Evolutionary conservation across 129 eudicot genomes (phyloP).

Genomic region (Chrysanthemum makinoi): DNA sequence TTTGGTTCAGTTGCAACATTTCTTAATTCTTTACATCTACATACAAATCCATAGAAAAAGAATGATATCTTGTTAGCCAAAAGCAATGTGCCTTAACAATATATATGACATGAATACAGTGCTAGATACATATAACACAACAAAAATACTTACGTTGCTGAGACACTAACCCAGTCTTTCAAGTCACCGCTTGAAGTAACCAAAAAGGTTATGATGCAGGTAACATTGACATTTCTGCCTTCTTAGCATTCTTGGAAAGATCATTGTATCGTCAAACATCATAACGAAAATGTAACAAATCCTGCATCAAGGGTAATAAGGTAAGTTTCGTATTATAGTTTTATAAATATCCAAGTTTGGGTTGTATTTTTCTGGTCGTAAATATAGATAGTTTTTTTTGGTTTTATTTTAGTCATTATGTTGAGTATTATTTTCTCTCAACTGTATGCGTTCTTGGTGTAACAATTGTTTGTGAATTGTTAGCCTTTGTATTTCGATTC

Average conservation of each 20-base stretch:
- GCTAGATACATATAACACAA: neutral
- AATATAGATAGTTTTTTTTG: too few species aligned
- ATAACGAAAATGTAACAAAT: too few species aligned
- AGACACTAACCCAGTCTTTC: slow-evolving; percentile 11
- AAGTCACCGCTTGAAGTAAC: neutral
- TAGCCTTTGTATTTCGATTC: too few species aligned
- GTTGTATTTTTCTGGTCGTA: too few species aligned
- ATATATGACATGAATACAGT: too few species aligned
- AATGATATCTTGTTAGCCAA: neutral
- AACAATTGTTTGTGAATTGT: too few species aligned
- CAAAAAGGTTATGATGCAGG: neutral
- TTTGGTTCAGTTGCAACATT: neutral
- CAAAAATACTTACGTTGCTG: neutral
- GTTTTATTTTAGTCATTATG: too few species aligned
- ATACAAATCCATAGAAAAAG: neutral
- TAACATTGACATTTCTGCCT: neutral
- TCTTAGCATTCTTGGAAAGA: neutral
- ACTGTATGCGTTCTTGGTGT: too few species aligned
- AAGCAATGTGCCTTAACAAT: neutral
- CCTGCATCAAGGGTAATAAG: too few species aligned
- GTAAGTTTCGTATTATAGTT: too few species aligned
- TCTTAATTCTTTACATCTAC: neutral
- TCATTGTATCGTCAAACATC: neutral
- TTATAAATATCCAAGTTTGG: too few species aligned
- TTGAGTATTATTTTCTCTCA: too few species aligned